Base-by-base conservation (phyloP, 768 basidiomycete species). In the Amanita pseudoporphyria region DNA sequence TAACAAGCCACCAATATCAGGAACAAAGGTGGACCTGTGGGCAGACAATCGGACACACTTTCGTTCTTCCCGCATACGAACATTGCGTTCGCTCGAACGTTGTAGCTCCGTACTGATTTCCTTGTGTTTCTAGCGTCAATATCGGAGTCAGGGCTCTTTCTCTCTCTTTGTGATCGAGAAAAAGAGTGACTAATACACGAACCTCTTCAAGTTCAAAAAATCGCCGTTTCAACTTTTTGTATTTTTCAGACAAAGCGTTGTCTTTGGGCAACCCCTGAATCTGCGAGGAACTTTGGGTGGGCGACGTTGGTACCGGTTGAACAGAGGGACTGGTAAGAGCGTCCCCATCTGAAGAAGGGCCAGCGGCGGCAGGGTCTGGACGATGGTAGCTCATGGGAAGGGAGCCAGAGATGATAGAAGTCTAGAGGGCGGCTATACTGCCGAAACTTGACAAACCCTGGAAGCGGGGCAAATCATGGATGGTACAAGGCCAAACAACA, bases 131-230 rank as follows among this genome's bases (percentile, higher is more conserved):
- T 84, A 64, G 57, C 58, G 57, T 61, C 54, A 66, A 60, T 56
- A 60, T 52, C 42, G 33, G 52, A 38, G 58, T 58, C 51, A 64
- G 56, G 53, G 32, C 59, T 55, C 54, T 57, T 60, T 58, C 57
- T 62, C 57, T 62, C 57, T 58, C 56, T 50, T 54, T 51, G 51
- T 40, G 18, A 49, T 52, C 47, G 55, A 62, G 55, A 63, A 60
- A 60, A 54, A 62, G 53, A 57, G 51, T 45, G 40, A 55, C 21
- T 41, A 21, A 30, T 40, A 33, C 41, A 67, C 79, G 57, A 47
- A 86, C 85, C 76, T 86, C 79, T 57, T 85, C 81, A 36, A 85
- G 73, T 47, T 83, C 81, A 54, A 75, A 74, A 61, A 76, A 82
- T 35, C 78, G 77, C 37, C 79, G 66, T 60, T 87, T 87, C 46